Evolutionary conservation across 768 basidiomycete genomes (phyloP).

Genomic region (Suillus lakei): DNA sequence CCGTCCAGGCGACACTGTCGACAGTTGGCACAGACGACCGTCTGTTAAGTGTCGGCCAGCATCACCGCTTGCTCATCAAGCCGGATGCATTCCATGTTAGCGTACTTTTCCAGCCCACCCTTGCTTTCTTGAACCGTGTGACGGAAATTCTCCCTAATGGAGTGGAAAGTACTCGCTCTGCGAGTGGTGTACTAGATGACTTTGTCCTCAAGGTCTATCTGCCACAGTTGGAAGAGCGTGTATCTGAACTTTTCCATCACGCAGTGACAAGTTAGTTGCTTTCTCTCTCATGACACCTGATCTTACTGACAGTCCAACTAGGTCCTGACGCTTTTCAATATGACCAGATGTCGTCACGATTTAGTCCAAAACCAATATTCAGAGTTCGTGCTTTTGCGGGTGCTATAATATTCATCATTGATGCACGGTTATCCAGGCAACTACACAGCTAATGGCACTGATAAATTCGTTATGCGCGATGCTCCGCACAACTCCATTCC

Average conservation of each 20-base stretch:
- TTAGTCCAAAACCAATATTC: slow-evolving; percentile 75
- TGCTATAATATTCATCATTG: slow-evolving; percentile 3
- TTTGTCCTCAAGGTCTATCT: slow-evolving; percentile 93
- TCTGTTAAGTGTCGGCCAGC: slow-evolving; percentile 70
- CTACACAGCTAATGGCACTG: slow-evolving; percentile 83
- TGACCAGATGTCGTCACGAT: slow-evolving; percentile 66
- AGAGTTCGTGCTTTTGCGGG: slow-evolving; percentile 53
- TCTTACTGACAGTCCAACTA: slow-evolving; percentile 29
- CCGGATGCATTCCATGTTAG: slow-evolving; percentile 96
- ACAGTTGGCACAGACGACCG: slow-evolving; percentile 76
- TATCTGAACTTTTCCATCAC: slow-evolving; percentile 83
- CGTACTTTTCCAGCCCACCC: slow-evolving; percentile 92
- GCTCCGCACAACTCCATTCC: slow-evolving; percentile 91
- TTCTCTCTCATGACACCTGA: not conserved
- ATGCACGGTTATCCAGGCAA: slow-evolving; percentile 57
- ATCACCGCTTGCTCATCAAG: slow-evolving; percentile 83
- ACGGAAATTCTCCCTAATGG: slow-evolving; percentile 76
- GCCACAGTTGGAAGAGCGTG: slow-evolving; percentile 94
- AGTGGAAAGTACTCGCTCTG: slow-evolving; percentile 63
- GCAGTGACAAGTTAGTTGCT: slow-evolving; percentile 68
- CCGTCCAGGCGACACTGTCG: slow-evolving; percentile 61
- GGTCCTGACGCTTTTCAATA: slow-evolving; percentile 89
- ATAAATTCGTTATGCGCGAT: slow-evolving; percentile 92
- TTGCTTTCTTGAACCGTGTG: slow-evolving; percentile 80
- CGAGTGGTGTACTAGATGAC: slow-evolving; percentile 82